A percentile compares a stretch with the other conserved stretches of the same genome.
phyloP scores from a whole-genome alignment of 768 basidiomycete genomes.

The Gautieria morchelliformis region DNA sequence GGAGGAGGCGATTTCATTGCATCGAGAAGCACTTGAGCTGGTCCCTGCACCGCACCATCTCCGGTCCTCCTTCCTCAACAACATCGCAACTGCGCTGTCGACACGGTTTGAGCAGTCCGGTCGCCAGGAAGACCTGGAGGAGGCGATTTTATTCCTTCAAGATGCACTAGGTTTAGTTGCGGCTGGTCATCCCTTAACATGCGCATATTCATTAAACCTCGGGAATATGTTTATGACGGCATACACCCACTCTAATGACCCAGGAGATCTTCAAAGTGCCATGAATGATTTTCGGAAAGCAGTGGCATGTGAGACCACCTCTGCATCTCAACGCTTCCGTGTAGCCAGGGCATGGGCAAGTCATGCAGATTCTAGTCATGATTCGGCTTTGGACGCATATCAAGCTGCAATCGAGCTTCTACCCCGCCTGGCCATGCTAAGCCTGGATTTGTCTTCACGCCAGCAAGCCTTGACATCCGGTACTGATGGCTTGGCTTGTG shows the following conservation, averaged over 20 bases:
- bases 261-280: neutral
- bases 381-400: slow-evolving; percentile 22
- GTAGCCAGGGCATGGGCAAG: neutral
- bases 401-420: slow-evolving; percentile 18
- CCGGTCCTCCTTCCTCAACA: slow-evolving; percentile 3
- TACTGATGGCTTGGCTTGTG: slow-evolving; percentile 16
- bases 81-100: slow-evolving; percentile 13
- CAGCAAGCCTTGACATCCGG: slow-evolving; percentile 12
- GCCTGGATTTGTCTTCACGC: slow-evolving; percentile 13
- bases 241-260: neutral
- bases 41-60: slow-evolving; percentile 9
- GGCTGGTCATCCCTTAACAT: neutral
- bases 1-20: slow-evolving; percentile 12
- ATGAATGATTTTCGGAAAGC: neutral
- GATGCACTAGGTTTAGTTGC: neutral
- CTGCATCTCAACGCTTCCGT: neutral
- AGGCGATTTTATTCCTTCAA: slow-evolving; percentile 19
- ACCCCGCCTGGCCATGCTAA: slow-evolving; percentile 12
- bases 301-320: neutral
- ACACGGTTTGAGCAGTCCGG: slow-evolving; percentile 20
- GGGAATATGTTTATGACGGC: neutral
- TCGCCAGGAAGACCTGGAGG: slow-evolving; percentile 16
- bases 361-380: slow-evolving; percentile 12
- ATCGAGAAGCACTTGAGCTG: slow-evolving; percentile 7
- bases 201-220: neutral